Conservation (phyloP, 768 basidiomycete genomes). For the Chalciporus piperatus region DNA sequence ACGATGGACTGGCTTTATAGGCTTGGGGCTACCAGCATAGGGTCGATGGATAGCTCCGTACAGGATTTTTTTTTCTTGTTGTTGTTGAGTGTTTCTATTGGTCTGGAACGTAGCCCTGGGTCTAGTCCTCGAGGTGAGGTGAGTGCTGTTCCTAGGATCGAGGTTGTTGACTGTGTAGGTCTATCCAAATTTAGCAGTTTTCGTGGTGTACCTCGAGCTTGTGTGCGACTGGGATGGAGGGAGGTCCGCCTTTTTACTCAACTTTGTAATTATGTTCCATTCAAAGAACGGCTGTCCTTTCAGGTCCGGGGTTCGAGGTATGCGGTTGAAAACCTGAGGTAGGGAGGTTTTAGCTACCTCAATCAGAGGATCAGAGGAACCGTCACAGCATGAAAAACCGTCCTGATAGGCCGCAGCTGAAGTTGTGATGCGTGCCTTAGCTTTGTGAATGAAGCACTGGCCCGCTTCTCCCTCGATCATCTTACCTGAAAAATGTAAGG, state of each 20-base stretch:
- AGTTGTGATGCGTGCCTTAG: too few relatives aligned
- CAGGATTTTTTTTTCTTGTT: background rate
- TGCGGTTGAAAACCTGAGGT: too few relatives aligned
- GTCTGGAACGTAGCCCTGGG: slow-evolving; percentile 8
- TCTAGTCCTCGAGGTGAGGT: slow-evolving; percentile 4
- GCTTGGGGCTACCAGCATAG: background rate
- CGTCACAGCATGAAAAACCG: too few relatives aligned
- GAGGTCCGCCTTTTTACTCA: background rate
- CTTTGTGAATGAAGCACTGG: too few relatives aligned
- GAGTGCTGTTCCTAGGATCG: slow-evolving; percentile 7
- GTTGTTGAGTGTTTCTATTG: background rate
- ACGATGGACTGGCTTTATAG: slow-evolving; percentile 7
- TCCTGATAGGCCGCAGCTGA: too few relatives aligned
- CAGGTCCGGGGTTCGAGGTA: too few relatives aligned
- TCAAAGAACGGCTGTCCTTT: background rate
- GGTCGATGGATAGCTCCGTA: background rate
- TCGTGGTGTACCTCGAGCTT: too few relatives aligned
- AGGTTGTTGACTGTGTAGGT: background rate
- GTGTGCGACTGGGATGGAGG: background rate
- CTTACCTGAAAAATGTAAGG: too few relatives aligned
- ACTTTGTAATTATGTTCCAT: background rate
- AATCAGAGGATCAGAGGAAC: too few relatives aligned
- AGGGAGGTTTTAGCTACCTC: too few relatives aligned
- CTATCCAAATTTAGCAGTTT: background rate
- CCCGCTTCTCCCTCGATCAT: background rate